Percentiles rank a stretch among this genome's conserved stretches.
Conservation (phyloP, 1,139 yeast species). For the Hansenula lynferdii region DNA sequence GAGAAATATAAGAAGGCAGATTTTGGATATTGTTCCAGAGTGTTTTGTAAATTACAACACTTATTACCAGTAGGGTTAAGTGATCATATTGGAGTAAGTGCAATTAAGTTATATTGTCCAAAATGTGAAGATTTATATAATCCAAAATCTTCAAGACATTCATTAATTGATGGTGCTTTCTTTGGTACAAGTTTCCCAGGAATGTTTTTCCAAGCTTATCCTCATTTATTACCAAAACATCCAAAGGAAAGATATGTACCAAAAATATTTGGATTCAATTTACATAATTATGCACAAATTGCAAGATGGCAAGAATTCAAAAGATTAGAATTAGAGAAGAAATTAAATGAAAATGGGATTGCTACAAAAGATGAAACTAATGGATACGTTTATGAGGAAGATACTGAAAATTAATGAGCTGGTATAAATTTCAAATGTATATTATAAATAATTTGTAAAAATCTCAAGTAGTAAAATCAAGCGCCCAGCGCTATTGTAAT, state of each 20-base stretch:
- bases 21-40: slow-evolving; percentile 95
- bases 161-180: slow-evolving; percentile 90
- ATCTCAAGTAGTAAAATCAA: too few species aligned
- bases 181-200: slow-evolving; percentile 97
- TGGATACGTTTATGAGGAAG: slow-evolving; percentile 12
- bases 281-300: slow-evolving; percentile 84
- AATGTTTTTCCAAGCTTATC: slow-evolving; percentile 90
- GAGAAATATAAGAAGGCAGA: slow-evolving; percentile 90
- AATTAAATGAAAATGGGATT: slow-evolving; percentile 28
- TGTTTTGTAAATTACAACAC: slow-evolving; percentile 83
- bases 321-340: slow-evolving; percentile 50
- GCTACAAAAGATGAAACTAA: slow-evolving; percentile 18
- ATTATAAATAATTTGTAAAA: neutral
- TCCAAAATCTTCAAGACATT: slow-evolving; percentile 84
- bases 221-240: slow-evolving; percentile 81
- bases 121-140: slow-evolving; percentile 93
- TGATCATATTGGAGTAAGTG: slow-evolving; percentile 76
- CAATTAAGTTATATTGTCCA: slow-evolving; percentile 91
- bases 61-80: slow-evolving; percentile 89
- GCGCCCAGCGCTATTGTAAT: too few species aligned
- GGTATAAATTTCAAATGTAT: neutral
- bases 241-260: slow-evolving; percentile 80
- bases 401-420: neutral
- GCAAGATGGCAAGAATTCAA: slow-evolving; percentile 91
- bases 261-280: slow-evolving; percentile 87